Percentiles rank a stretch among this genome's conserved stretches.
phyloP scores from a whole-genome alignment of 2,329 filamentous ascomycete genomes.

The Neonectria sp. region DNA sequence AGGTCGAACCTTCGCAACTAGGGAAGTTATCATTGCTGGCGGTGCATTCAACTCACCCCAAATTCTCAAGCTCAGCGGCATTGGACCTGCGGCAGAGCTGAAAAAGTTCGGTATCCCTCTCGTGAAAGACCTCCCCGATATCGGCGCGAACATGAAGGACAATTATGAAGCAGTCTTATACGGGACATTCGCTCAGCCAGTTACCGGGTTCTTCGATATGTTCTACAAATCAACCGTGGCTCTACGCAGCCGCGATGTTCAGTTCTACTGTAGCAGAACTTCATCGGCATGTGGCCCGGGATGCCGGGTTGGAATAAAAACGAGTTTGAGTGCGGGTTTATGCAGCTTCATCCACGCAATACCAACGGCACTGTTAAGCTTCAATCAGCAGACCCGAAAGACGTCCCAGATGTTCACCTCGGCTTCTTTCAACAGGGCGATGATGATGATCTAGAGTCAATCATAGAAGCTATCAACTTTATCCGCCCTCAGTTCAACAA shows the following conservation, averaged over 20 bases:
- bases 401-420: not conserved
- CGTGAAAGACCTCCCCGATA: slow-evolving; percentile 65
- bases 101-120: slow-evolving; percentile 60
- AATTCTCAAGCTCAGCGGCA: slow-evolving; percentile 66
- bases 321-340: not conserved
- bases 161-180: slow-evolving; percentile 57
- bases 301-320: not conserved
- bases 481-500: not conserved
- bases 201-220: not conserved
- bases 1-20: slow-evolving; percentile 47
- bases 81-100: slow-evolving; percentile 61
- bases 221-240: not conserved
- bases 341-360: not conserved
- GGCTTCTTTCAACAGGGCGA: not conserved
- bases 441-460: not conserved
- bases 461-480: not conserved
- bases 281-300: not conserved
- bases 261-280: not conserved
- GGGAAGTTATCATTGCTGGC: slow-evolving; percentile 65
- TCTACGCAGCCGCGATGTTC: not conserved
- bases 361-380: not conserved
- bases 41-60: slow-evolving; percentile 67
- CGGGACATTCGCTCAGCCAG: not conserved
- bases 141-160: slow-evolving; percentile 73
- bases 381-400: not conserved